Evolutionary conservation across 2,329 filamentous ascomycete species (phyloP).

Genomic region (Sporothrix pseudoabietina): DNA sequence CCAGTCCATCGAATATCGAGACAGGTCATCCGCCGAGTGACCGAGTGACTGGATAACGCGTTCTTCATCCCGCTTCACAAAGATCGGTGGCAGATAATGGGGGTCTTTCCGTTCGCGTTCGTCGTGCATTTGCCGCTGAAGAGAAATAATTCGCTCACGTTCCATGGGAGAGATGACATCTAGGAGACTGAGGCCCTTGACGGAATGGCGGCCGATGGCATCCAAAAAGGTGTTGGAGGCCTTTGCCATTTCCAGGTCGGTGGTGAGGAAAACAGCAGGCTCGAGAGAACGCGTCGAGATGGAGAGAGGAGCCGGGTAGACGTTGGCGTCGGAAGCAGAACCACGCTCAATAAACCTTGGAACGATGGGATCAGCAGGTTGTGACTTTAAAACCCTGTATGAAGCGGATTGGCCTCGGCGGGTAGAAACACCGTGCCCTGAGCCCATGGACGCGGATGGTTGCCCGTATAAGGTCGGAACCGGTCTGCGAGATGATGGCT

Average conservation of each 20-base stretch:
- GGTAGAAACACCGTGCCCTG: conserved; percentile 52
- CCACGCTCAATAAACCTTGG: conserved; percentile 57
- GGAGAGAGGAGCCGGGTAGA: conserved; percentile 51
- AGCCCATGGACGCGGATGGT: conserved; percentile 47
- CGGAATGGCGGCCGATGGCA: conserved; percentile 52
- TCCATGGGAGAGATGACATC: conserved; percentile 58
- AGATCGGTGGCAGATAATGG: conserved; percentile 66
- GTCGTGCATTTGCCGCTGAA: conserved; percentile 57
- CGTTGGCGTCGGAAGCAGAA: conserved; percentile 51
- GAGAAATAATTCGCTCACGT: conserved; percentile 52
- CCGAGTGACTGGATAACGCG: conserved; percentile 58
- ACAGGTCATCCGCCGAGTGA: conserved; percentile 57
- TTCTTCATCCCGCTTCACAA: conserved; percentile 56
- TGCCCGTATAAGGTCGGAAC: conserved; percentile 51
- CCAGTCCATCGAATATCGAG: conserved; percentile 55
- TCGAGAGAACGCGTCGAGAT: conserved; percentile 50
- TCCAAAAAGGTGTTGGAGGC: conserved; percentile 59
- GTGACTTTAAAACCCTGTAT: conserved; percentile 59
- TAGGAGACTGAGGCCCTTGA: conserved; percentile 54
- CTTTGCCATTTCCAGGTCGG: conserved; percentile 60
- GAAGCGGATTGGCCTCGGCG: conserved; percentile 47
- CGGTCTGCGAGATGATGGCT: conserved; percentile 53
- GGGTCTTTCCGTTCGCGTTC: conserved; percentile 62
- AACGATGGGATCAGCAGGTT: conserved; percentile 52
- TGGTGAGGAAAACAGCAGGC: conserved; percentile 60